Percentiles rank a stretch among this genome's conserved stretches.
Conservation (phyloP, 139 green algal species). For the Mesotaenium endlicherianum region DNA sequence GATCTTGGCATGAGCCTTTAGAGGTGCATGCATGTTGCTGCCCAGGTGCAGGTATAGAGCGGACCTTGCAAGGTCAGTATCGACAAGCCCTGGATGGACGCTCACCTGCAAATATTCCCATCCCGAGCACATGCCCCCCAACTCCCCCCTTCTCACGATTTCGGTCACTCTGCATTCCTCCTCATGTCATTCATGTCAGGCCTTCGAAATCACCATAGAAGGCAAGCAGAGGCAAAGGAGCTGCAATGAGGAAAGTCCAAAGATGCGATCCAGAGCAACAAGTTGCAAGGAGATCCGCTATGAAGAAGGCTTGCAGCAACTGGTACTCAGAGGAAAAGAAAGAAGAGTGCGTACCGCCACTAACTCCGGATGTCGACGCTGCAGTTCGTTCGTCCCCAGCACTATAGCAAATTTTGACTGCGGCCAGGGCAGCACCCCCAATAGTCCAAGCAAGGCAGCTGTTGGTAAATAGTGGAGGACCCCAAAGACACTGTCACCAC, state of each 20-base stretch:
- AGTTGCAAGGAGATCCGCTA: constrained; percentile 2
- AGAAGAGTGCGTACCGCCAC: background rate
- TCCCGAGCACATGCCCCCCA: background rate
- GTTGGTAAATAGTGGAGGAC: background rate
- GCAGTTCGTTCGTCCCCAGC: constrained; percentile 31
- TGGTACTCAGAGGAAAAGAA: background rate
- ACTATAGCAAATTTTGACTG: constrained; percentile 45
- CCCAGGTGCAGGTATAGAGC: background rate
- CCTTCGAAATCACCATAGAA: too few relatives aligned
- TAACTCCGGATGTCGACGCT: constrained; percentile 10
- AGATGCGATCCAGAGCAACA: background rate
- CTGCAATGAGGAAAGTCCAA: background rate
- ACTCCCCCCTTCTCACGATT: too few relatives aligned
- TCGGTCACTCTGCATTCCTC: too few relatives aligned
- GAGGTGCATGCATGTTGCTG: background rate
- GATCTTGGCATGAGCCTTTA: background rate
- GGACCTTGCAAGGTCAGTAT: constrained; percentile 28
- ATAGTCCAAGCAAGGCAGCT: background rate
- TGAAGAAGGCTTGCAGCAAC: background rate
- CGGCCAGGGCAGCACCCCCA: background rate
- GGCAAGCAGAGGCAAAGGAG: too few relatives aligned
- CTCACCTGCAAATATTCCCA: constrained; percentile 37
- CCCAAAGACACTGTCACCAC: too few relatives aligned
- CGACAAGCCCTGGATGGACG: constrained; percentile 29
- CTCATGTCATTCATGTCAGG: too few relatives aligned